Evolutionary conservation across 2,329 filamentous ascomycete species (phyloP).

Genomic region (Mariannaea elegans): DNA sequence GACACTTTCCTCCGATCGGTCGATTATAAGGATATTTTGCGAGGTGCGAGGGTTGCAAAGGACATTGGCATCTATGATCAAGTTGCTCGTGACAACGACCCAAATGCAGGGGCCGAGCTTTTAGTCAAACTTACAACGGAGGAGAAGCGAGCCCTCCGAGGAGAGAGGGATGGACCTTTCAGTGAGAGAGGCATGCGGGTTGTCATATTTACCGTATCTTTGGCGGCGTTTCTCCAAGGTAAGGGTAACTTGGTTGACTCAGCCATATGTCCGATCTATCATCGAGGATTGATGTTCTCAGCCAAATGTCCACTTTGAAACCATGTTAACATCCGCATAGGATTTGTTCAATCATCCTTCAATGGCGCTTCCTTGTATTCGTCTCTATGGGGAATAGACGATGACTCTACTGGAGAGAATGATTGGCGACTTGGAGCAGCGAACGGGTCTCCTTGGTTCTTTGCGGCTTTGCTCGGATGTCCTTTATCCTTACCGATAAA

Average conservation of each 20-base stretch:
- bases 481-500: slow-evolving; percentile 53
- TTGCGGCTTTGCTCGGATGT: slow-evolving; percentile 50
- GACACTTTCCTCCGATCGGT: slow-evolving; percentile 42
- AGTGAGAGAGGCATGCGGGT: slow-evolving; percentile 50
- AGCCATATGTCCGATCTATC: no score
- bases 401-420: slow-evolving; percentile 21
- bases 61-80: slow-evolving; percentile 51
- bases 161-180: slow-evolving; percentile 50
- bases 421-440: slow-evolving; percentile 51
- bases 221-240: slow-evolving; percentile 54
- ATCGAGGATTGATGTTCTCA: no score
- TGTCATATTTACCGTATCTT: slow-evolving; percentile 53
- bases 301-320: not conserved
- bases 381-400: not conserved
- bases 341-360: slow-evolving; percentile 55
- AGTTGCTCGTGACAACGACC: slow-evolving; percentile 43
- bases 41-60: slow-evolving; percentile 53
- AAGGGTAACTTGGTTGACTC: no score
- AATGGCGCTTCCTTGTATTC: slow-evolving; percentile 51
- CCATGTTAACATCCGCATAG: slow-evolving; percentile 24
- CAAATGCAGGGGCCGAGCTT: slow-evolving; percentile 33
- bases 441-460: slow-evolving; percentile 52
- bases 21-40: slow-evolving; percentile 42
- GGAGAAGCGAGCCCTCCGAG: slow-evolving; percentile 49
- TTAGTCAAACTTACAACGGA: slow-evolving; percentile 45